Conservation (phyloP, 306 rosid genomes). For the Dalbergia cochinchinensis region DNA sequence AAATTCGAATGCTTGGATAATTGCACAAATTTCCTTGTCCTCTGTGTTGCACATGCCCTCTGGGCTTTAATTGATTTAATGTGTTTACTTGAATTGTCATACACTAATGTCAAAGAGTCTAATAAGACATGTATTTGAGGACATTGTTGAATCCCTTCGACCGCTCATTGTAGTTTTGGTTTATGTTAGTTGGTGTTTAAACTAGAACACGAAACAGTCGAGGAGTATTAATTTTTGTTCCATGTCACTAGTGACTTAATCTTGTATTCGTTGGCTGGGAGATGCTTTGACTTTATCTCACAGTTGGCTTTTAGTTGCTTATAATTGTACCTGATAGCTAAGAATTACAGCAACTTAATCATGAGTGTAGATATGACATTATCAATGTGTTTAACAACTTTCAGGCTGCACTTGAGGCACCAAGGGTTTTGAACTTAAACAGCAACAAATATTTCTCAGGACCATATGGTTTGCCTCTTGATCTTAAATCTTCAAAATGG, state of each 20-base stretch:
- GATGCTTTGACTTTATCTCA: neutral
- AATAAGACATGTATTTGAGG: constrained; percentile 13
- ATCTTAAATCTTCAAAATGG: constrained; percentile 20
- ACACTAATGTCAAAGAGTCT: neutral
- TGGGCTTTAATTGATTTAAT: neutral
- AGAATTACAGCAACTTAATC: constrained; percentile 10
- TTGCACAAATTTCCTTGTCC: constrained; percentile 13
- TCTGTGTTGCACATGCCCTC: neutral
- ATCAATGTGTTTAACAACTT: constrained; percentile 38
- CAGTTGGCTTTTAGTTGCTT: neutral
- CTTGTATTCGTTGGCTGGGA: constrained; percentile 2
- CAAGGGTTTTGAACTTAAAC: constrained; percentile 71
- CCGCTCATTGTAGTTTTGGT: neutral
- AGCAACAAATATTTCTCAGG: constrained; percentile 74
- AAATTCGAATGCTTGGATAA: neutral
- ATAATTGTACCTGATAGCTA: neutral
- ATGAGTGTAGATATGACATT: constrained; percentile 33
- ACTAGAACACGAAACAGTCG: neutral
- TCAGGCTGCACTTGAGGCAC: constrained; percentile 87
- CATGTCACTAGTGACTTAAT: neutral
- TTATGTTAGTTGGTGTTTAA: neutral
- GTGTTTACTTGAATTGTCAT: constrained; percentile 3
- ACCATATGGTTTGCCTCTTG: constrained; percentile 70
- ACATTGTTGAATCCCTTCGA: constrained; percentile 25
- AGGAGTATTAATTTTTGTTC: neutral